Evolutionary conservation across 495 filamentous ascomycete species (phyloP).

Genomic region (Tuber borchii): DNA sequence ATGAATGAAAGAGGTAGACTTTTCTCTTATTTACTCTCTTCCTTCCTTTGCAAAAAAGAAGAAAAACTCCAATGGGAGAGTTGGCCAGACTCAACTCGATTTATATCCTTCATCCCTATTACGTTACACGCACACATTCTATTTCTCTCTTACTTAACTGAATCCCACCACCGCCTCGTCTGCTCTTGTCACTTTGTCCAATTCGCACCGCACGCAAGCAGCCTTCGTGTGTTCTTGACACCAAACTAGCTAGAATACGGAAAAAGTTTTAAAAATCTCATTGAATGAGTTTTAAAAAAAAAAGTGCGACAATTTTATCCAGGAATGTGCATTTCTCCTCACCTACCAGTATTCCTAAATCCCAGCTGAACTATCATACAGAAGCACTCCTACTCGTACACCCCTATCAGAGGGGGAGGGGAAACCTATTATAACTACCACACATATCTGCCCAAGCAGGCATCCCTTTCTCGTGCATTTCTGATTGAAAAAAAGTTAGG

Average conservation of each 20-base stretch:
- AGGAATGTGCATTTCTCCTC: background rate
- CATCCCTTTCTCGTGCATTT: conserved; percentile 2
- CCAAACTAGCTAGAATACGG: background rate
- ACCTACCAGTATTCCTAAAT: background rate
- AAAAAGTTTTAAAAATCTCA: background rate
- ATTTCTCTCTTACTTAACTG: background rate
- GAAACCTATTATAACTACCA: background rate
- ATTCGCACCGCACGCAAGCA: background rate
- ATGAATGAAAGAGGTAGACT: background rate
- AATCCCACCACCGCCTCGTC: background rate
- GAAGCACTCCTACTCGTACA: background rate
- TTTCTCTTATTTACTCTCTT: background rate
- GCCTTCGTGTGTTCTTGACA: background rate
- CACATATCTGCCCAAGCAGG: background rate
- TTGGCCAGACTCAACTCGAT: background rate
- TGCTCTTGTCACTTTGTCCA: background rate
- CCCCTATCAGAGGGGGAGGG: background rate
- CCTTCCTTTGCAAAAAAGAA: background rate
- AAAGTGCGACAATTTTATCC: background rate
- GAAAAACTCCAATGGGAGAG: background rate
- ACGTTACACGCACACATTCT: no score
- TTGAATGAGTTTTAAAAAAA: background rate
- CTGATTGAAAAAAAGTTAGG: conserved; percentile 4
- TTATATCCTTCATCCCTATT: background rate
- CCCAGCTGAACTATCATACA: background rate